A percentile compares a stretch with the other conserved stretches of the same genome.
Evolutionary conservation across 352 stramenopile species (phyloP).

Genomic region (Phytophthora quininea): DNA sequence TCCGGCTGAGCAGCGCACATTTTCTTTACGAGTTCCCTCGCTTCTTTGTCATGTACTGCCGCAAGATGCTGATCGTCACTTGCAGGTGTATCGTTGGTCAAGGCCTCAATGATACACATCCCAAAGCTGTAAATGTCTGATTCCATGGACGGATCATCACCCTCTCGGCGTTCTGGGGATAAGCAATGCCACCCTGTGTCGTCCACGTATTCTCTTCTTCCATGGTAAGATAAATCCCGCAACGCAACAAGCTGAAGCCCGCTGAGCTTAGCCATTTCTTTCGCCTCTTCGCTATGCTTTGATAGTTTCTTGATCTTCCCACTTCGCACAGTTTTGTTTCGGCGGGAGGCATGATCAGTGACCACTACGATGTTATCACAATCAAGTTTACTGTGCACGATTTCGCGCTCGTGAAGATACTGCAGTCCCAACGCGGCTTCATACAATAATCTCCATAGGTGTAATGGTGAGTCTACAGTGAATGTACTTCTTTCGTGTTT

Average conservation of each 20-base stretch:
- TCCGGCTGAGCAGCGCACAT: conserved; percentile 29
- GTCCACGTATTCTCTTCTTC: background rate
- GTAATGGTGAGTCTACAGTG: conserved; percentile 4
- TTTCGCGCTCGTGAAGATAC: conserved; percentile 42
- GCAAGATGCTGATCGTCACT: background rate
- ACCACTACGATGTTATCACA: conserved; percentile 35
- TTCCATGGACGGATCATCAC: conserved; percentile 18
- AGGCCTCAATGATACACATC: conserved; percentile 25
- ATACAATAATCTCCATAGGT: conserved; percentile 27
- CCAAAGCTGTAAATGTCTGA: conserved; percentile 40
- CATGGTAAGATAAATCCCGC: background rate
- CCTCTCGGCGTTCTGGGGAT: conserved; percentile 18
- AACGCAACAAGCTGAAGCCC: conserved; percentile 19
- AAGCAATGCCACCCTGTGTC: conserved; percentile 1
- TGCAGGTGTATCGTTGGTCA: background rate
- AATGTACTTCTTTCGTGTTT: conserved; percentile 6
- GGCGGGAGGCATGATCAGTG: conserved; percentile 1
- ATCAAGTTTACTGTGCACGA: conserved; percentile 27
- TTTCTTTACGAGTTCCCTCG: conserved; percentile 28
- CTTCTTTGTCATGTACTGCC: conserved; percentile 1
- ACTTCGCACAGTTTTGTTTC: background rate
- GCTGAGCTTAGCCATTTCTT: conserved; percentile 35
- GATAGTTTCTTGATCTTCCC: conserved; percentile 1
- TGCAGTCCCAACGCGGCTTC: conserved; percentile 34
- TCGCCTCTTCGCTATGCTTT: background rate